Conservation (phyloP, 2,329 filamentous ascomycete species). For the Paraphaeosphaeria minitans region DNA sequence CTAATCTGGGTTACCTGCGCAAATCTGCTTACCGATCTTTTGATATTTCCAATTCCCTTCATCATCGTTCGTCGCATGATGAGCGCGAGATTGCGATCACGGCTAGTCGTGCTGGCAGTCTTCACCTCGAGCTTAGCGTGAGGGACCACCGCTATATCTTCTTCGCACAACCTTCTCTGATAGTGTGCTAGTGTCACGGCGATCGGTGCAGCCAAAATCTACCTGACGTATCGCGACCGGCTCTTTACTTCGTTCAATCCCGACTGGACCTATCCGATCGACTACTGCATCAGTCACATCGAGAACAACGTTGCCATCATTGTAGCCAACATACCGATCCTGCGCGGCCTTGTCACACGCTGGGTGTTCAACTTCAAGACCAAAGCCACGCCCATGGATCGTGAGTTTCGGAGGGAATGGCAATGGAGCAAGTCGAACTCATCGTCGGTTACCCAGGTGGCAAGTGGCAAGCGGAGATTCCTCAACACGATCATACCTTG, state of each 20-base stretch:
- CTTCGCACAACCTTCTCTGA: conserved; percentile 14
- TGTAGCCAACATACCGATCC: conserved; percentile 48
- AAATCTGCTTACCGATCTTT: conserved; percentile 48
- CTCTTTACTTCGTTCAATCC: conserved; percentile 42
- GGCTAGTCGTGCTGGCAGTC: conserved; percentile 46
- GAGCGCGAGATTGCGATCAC: conserved; percentile 46
- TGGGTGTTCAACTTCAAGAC: conserved; percentile 48
- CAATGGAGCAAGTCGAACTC: conserved; percentile 35
- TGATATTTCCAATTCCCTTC: conserved; percentile 50
- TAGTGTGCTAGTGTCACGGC: conserved; percentile 39
- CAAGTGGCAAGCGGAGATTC: conserved; percentile 26
- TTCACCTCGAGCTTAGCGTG: conserved; percentile 49
- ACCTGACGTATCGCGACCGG: conserved; percentile 48
- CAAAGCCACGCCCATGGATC: conserved; percentile 41
- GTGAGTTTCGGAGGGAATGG: conserved; percentile 34
- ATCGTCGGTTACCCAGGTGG: conserved; percentile 32
- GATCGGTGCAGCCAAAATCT: conserved; percentile 49
- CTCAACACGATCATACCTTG: conserved; percentile 43
- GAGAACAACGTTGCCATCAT: conserved; percentile 51
- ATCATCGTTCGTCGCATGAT: conserved; percentile 49
- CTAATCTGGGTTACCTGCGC: conserved; percentile 49
- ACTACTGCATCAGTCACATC: conserved; percentile 50
- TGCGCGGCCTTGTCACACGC: conserved; percentile 48
- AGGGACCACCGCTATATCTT: conserved; percentile 11
- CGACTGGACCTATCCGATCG: conserved; percentile 51